Conservation (phyloP, 2,329 filamentous ascomycete genomes). For the Malbranchea cinnamomea region DNA sequence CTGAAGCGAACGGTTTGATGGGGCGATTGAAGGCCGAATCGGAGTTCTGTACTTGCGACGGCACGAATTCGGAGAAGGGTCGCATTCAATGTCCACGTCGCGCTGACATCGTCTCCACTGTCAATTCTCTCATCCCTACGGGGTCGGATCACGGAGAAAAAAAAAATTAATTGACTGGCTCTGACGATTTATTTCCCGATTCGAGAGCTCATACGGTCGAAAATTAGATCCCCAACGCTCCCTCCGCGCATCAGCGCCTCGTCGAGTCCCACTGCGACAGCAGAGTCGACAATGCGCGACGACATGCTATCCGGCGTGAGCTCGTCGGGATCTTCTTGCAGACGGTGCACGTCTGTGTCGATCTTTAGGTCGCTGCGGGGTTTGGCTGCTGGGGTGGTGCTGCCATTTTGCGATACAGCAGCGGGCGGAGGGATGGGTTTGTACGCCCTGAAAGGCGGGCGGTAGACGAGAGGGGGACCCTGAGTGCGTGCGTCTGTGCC, state of each 20-base stretch:
- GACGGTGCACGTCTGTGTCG: slow-evolving; percentile 24
- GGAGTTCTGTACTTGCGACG: too few relatives aligned
- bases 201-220: slow-evolving; percentile 29
- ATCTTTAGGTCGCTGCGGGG: slow-evolving; percentile 26
- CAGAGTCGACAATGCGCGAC: slow-evolving; percentile 31
- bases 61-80: too few relatives aligned
- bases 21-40: too few relatives aligned
- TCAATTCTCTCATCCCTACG: too few relatives aligned
- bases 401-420: too few relatives aligned
- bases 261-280: slow-evolving; percentile 27
- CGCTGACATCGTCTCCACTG: too few relatives aligned
- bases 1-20: too few relatives aligned
- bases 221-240: slow-evolving; percentile 20
- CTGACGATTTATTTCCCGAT: slow-evolving; percentile 10
- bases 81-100: too few relatives aligned
- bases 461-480: slow-evolving; percentile 28
- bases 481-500: slow-evolving; percentile 34
- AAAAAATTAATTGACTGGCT: background rate
- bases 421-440: slow-evolving; percentile 13
- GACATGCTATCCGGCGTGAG: slow-evolving; percentile 35
- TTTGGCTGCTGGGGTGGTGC: slow-evolving; percentile 12
- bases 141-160: too few relatives aligned
- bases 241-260: slow-evolving; percentile 19
- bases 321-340: slow-evolving; percentile 27
- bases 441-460: slow-evolving; percentile 21